phyloP scores from a whole-genome alignment of 1,284 basidiomycete species.

The Ganoderma resinaceum region DNA sequence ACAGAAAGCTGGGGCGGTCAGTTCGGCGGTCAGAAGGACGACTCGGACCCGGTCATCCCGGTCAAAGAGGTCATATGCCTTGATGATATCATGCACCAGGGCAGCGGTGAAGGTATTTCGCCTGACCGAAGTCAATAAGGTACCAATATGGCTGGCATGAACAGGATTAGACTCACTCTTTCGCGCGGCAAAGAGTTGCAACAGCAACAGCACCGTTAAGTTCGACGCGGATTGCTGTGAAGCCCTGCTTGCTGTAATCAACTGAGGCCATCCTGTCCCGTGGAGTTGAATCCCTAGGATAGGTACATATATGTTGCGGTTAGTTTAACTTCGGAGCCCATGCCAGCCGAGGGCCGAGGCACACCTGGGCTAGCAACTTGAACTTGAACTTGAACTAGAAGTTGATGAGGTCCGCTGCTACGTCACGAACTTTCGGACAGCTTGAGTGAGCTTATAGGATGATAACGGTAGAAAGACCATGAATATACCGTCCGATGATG shows the following conservation, averaged over 20 bases:
- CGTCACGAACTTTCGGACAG: neutral
- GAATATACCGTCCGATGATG: neutral
- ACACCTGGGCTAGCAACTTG: neutral
- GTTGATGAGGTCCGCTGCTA: neutral
- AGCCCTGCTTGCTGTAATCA: slow-evolving; percentile 48
- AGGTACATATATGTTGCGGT: neutral
- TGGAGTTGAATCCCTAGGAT: too few species aligned
- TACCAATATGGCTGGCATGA: neutral
- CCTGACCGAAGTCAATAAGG: slow-evolving; percentile 37
- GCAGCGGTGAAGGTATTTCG: slow-evolving; percentile 50
- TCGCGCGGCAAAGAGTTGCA: slow-evolving; percentile 51
- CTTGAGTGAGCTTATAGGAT: too few species aligned
- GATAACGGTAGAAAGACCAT: neutral
- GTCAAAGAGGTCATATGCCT: slow-evolving; percentile 54
- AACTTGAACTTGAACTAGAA: neutral
- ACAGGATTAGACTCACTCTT: slow-evolving; percentile 46
- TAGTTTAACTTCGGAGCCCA: neutral
- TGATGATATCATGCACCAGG: slow-evolving; percentile 48
- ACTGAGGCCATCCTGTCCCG: slow-evolving; percentile 25
- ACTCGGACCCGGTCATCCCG: slow-evolving; percentile 59
- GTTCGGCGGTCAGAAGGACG: slow-evolving; percentile 59
- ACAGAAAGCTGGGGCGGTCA: slow-evolving; percentile 58
- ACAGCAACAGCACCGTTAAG: slow-evolving; percentile 52
- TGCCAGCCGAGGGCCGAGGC: neutral
- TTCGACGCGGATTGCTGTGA: slow-evolving; percentile 49